Conservation (phyloP, 1,284 basidiomycete species). For the Boletus sp. region DNA sequence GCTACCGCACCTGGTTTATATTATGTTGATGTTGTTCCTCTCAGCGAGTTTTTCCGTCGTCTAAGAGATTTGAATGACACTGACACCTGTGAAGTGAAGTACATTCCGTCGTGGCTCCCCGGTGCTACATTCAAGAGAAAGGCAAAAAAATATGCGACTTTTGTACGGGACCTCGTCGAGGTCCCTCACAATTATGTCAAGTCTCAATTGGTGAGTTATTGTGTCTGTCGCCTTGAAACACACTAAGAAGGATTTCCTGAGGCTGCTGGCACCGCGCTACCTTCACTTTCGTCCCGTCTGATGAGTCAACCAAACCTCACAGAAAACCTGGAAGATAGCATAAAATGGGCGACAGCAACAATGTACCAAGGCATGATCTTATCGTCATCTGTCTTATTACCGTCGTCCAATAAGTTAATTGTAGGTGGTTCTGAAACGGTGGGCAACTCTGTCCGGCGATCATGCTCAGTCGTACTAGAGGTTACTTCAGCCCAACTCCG, state of each 20-base stretch:
- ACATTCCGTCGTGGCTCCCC: constrained; percentile 64
- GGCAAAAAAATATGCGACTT: constrained; percentile 49
- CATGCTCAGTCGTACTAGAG: neutral
- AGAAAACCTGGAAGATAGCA: constrained; percentile 49
- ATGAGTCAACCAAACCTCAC: constrained; percentile 48
- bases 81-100: constrained; percentile 45
- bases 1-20: constrained; percentile 17
- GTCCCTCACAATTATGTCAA: constrained; percentile 57
- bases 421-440: constrained; percentile 28
- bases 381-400: neutral
- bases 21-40: constrained; percentile 24
- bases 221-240: neutral
- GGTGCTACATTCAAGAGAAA: constrained; percentile 59
- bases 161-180: constrained; percentile 51
- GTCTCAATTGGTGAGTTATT: constrained; percentile 46
- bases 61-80: no score
- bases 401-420: neutral
- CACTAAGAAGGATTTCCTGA: constrained; percentile 1
- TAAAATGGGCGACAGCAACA: constrained; percentile 61
- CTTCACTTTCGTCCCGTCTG: constrained; percentile 51
- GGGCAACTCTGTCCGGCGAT: neutral
- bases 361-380: constrained; percentile 50
- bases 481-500: constrained; percentile 14
- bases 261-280: constrained; percentile 50
- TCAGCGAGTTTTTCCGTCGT: constrained; percentile 9